Evolutionary conservation across 1,139 yeast genomes (phyloP).

Genomic region (Kazachstania sp.): DNA sequence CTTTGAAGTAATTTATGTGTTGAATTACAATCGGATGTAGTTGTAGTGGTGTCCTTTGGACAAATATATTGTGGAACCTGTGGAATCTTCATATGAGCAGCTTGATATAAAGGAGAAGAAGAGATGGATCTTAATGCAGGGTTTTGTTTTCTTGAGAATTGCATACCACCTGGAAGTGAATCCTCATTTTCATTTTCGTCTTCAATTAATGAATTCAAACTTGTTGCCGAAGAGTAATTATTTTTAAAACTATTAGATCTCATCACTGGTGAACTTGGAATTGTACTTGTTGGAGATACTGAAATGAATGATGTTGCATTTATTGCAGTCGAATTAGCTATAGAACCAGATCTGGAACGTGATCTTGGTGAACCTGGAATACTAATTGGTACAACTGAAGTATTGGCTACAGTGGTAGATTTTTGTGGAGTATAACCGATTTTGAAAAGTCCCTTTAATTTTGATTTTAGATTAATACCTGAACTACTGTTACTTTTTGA

Average conservation of each 20-base stretch:
- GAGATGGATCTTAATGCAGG: slow-evolving; percentile 2
- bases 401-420: not conserved
- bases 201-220: slow-evolving; percentile 2
- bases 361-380: not conserved
- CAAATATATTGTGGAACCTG: not conserved
- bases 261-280: not conserved
- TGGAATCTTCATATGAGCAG: not conserved
- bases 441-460: slow-evolving; percentile 17
- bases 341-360: not conserved
- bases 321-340: not conserved
- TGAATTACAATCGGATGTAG: not conserved
- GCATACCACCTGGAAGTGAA: slow-evolving; percentile 4
- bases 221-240: not conserved
- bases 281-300: not conserved
- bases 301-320: not conserved
- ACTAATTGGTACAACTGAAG: not conserved
- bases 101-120: not conserved
- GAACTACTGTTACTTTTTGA: not conserved
- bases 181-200: slow-evolving; percentile 4
- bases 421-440: slow-evolving; percentile 1
- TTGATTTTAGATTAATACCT: slow-evolving; percentile 11
- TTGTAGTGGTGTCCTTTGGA: not conserved
- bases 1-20: slow-evolving; percentile 5
- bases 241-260: slow-evolving; percentile 1
- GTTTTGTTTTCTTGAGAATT: slow-evolving; percentile 3